These are phyloP conservation scores for Coccinonectria pachysandricola DNA, from an alignment of 2,329 filamentous ascomycete genomes.

Conservation along the genomic window DNA sequence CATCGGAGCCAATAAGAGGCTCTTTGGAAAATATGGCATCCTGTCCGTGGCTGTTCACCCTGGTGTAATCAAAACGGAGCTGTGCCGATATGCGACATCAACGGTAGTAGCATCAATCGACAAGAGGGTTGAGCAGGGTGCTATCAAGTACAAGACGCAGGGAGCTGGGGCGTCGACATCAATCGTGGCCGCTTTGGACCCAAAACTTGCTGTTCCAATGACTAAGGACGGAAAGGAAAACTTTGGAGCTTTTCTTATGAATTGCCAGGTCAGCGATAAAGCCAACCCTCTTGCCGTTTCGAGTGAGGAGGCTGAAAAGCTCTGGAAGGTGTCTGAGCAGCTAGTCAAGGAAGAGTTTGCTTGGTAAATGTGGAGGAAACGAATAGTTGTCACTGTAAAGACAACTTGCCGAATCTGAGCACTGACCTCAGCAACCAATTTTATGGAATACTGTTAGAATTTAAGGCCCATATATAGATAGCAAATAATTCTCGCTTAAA, in stretches of 20 bases:
- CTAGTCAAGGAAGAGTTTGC: conserved; percentile 22
- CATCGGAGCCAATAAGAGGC: conserved; percentile 13
- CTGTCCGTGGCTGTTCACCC: conserved; percentile 22
- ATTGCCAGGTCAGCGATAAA: conserved; percentile 17
- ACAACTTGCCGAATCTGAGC: background rate
- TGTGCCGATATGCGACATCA: conserved; percentile 13
- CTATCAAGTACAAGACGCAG: conserved; percentile 12
- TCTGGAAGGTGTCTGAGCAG: conserved; percentile 26
- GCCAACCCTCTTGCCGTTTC: conserved; percentile 9
- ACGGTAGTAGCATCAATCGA: conserved; percentile 9
- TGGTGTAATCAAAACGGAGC: conserved; percentile 24
- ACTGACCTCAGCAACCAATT: too few species aligned
- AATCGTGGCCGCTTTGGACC: conserved; percentile 24
- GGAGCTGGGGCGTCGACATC: conserved; percentile 23
- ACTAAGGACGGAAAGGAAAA: conserved; percentile 11
- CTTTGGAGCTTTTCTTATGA: conserved; percentile 19
- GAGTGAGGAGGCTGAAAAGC: conserved; percentile 20
- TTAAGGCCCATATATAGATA: too few species aligned
- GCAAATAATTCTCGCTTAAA: too few species aligned
- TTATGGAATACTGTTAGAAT: too few species aligned
- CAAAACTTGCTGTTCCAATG: conserved; percentile 8
- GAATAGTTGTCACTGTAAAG: background rate
- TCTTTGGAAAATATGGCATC: conserved; percentile 23
- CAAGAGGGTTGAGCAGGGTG: conserved; percentile 3
- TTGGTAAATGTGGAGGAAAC: conserved; percentile 9